phyloP scores from a whole-genome alignment of 2,329 filamentous ascomycete genomes.

The Aspergillus jensenii region DNA sequence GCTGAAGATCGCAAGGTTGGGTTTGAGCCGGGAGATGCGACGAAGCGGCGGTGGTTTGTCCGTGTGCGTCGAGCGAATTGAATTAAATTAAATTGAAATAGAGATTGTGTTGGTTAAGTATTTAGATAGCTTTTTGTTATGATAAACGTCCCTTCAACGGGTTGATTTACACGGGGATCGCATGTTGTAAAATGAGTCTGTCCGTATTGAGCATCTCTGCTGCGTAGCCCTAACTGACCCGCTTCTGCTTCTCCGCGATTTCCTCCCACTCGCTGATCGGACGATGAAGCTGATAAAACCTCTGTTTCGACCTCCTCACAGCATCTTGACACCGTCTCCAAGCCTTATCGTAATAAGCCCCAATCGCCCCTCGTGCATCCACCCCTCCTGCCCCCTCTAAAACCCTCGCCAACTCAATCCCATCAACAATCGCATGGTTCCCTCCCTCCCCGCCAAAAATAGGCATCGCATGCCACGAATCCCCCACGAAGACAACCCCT shows the following conservation, averaged over 20 bases:
- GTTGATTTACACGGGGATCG: no score
- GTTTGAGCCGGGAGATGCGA: constrained; percentile 37
- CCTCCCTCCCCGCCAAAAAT: constrained; percentile 14
- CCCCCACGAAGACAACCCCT: constrained; percentile 9
- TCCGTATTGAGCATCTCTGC: no score
- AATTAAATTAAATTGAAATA: neutral
- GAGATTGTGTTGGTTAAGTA: neutral
- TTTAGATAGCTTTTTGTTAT: neutral
- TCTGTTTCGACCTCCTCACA: constrained; percentile 9
- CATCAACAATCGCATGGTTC: constrained; percentile 11
- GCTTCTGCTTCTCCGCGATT: constrained; percentile 6
- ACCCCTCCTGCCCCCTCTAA: neutral
- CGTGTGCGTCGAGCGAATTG: neutral
- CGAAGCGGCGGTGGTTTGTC: constrained; percentile 39
- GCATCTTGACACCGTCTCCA: constrained; percentile 8
- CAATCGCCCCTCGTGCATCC: neutral
- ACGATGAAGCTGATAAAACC: constrained; percentile 13
- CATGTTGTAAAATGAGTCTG: no score
- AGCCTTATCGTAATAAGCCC: constrained; percentile 5
- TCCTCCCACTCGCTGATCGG: constrained; percentile 13
- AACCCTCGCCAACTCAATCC: constrained; percentile 9
- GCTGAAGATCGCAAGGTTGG: constrained; percentile 45
- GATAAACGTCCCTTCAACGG: no score
- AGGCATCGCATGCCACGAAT: constrained; percentile 16
- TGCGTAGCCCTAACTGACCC: neutral